Evolutionary conservation across 2,329 filamentous ascomycete genomes (phyloP), one percentile per base, ranked within the genome.

Genomic region (Venturia oleaginea): DNA sequence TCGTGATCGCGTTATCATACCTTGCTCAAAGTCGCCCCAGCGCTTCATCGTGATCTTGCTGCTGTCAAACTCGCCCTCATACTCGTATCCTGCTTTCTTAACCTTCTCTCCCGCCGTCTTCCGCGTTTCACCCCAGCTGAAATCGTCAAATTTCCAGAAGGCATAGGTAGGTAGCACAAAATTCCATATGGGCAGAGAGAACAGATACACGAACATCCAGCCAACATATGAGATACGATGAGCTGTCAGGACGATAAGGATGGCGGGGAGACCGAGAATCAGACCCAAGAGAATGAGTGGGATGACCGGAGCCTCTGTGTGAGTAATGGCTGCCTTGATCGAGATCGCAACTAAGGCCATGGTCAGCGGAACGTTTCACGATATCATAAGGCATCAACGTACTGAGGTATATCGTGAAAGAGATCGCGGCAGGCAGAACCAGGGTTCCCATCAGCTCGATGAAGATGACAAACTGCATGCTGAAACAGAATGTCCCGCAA

Each of bases 81-180:
- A 88, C 72, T 93, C 92, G 67, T 92, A 86, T 38, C 91, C 90
- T 2, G 84, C 90, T 78, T 93, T 94, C 81, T 93, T 92, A 17
- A 85, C 88, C 79, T 89, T 91, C 73, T 96, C 93, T 34, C 92
- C 92, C 0, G 88, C 90, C 48, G 93, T 96, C 84, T 97, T 96
- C 67, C 94, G 86, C 64, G 94, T 99, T 68, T 99, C 95, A 72
- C 94, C 94, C 94, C 94, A 99, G 65, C 90, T 96, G 81, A 99
- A 99, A 80, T 99, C 94, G 75, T 99, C 94, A 75, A 99, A 99
- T 79, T 99, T 97, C 94, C 94, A 99, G 81, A 93, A 99, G 3
- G 94, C 89, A 74, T 99, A 99, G 8, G 86, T 85, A 0, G 94
- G 94, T 10, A 99, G 86, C 43, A 99, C 83, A 75, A 99, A 96